Evolutionary conservation across 2,329 filamentous ascomycete species (phyloP).

Genomic region (Cordyceps militaris): DNA sequence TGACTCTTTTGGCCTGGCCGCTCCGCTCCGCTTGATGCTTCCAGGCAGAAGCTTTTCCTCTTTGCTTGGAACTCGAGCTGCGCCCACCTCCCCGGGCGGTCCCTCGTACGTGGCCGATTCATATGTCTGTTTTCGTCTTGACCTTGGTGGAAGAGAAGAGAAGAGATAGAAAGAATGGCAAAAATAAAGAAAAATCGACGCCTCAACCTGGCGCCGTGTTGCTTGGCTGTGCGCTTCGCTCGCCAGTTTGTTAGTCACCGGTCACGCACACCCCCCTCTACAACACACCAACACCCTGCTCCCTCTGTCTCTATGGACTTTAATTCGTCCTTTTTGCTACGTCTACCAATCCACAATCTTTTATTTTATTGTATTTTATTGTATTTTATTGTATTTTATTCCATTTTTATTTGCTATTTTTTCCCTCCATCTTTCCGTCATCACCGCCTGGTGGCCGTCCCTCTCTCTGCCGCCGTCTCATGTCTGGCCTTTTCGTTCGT

Average conservation of each 20-base stretch:
- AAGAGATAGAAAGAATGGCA: not conserved
- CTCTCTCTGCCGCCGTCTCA: conserved; percentile 12
- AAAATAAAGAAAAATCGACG: not conserved
- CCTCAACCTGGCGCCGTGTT: not conserved
- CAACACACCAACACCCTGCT: not conserved
- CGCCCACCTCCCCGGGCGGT: not conserved
- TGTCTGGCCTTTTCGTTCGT: conserved; percentile 23
- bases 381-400: too few species aligned
- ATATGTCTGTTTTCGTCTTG: not conserved
- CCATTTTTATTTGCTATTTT: not conserved
- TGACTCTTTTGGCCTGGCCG: not conserved
- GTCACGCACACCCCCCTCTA: not conserved
- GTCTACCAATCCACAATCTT: not conserved
- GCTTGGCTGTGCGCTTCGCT: not conserved
- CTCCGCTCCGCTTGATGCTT: not conserved
- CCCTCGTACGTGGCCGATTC: not conserved
- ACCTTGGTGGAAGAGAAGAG: not conserved
- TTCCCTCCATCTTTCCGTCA: not conserved
- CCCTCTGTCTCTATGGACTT: not conserved
- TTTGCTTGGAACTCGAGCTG: not conserved
- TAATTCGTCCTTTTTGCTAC: too few species aligned
- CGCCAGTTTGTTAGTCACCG: conserved; percentile 4
- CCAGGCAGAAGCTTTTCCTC: not conserved
- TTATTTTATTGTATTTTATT: too few species aligned
- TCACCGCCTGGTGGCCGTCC: not conserved